Percentiles rank a stretch among this genome's conserved stretches.
phyloP scores from a whole-genome alignment of 306 rosid genomes.

The Geum urbanum region DNA sequence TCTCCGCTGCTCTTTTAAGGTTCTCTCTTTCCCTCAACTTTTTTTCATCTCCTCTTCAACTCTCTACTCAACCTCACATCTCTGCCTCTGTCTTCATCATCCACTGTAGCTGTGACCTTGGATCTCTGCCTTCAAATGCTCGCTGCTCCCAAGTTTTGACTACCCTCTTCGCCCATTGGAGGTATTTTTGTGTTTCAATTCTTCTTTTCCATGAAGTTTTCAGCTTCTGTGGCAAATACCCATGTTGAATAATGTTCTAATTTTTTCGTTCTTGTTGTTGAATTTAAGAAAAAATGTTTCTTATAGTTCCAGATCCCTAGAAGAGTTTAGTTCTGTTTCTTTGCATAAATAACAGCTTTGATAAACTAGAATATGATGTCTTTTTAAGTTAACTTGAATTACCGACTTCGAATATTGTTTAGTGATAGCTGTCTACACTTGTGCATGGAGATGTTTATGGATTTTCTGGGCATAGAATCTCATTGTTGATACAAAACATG shows the following conservation, averaged over 20 bases:
- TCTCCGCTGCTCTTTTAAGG: neutral
- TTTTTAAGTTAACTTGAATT: neutral
- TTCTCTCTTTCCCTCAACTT: neutral
- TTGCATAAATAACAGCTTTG: neutral
- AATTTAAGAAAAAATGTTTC: no score
- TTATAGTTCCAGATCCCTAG: neutral
- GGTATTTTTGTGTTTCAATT: no score
- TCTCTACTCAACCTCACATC: neutral
- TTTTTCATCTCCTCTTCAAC: neutral
- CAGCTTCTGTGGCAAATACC: neutral
- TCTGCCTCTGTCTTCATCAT: neutral
- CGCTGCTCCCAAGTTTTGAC: neutral
- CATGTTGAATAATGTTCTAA: neutral
- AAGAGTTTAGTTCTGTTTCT: neutral
- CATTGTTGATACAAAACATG: neutral
- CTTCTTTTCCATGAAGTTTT: neutral
- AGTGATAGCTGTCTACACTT: neutral
- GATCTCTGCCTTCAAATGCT: slow-evolving; percentile 13
- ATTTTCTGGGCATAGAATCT: neutral
- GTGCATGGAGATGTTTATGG: neutral
- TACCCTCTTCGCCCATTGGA: no score
- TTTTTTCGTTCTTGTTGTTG: neutral
- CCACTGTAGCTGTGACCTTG: neutral
- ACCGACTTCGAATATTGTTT: neutral
- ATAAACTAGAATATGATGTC: no score